A percentile compares a stretch with the other conserved stretches of the same genome.
Conservation (phyloP, 116 monocot species). For the Phalaenopsis hybrid region DNA sequence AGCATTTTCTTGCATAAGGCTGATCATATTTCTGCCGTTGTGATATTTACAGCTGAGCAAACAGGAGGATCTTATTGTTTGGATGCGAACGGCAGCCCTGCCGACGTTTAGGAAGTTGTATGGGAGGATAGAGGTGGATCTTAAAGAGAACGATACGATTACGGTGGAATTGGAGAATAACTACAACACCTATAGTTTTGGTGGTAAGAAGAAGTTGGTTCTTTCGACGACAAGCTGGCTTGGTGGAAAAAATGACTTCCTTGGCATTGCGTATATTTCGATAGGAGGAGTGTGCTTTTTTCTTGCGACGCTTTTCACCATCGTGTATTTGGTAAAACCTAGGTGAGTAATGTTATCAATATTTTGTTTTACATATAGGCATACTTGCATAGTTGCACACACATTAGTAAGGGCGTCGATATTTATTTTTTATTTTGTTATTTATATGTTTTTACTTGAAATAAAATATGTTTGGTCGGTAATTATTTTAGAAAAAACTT, state of each 20-base stretch:
- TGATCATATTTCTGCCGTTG: background rate
- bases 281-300: constrained; percentile 24
- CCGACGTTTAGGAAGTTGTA: constrained; percentile 30
- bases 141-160: constrained; percentile 16
- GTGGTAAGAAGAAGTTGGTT: constrained; percentile 25
- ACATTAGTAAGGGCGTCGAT: too few species aligned
- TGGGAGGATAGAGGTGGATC: constrained; percentile 21
- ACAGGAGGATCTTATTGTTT: constrained; percentile 21
- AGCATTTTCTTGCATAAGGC: too few species aligned
- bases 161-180: constrained; percentile 17
- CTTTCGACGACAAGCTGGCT: constrained; percentile 23
- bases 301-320: constrained; percentile 7
- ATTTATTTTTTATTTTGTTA: too few species aligned
- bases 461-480: too few species aligned
- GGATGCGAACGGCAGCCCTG: constrained; percentile 20
- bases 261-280: constrained; percentile 23
- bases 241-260: constrained; percentile 25
- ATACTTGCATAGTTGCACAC: background rate
- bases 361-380: background rate
- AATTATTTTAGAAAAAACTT: too few species aligned
- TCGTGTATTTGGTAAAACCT: constrained; percentile 19
- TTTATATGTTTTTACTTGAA: too few species aligned
- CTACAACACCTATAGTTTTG: constrained; percentile 25
- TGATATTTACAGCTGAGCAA: constrained; percentile 11
- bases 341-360: constrained; percentile 10